phyloP scores from a whole-genome alignment of 2,329 filamentous ascomycete genomes.

The Parastagonospora avenae region DNA sequence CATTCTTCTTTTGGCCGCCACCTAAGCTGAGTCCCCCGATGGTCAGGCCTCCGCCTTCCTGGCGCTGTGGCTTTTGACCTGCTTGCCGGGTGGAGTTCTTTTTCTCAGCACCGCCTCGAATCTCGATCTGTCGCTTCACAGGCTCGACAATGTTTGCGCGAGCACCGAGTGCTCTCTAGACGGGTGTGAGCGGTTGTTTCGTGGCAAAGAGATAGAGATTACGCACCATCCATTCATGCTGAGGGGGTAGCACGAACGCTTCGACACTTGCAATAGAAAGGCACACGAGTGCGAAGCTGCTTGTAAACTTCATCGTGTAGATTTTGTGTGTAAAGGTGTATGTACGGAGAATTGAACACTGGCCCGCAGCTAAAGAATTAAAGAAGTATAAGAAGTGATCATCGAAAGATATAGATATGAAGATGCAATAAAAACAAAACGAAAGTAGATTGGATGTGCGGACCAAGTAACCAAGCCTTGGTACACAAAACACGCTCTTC shows the following conservation, averaged over 20 bases:
- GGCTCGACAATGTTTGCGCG: constrained; percentile 19
- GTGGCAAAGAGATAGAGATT: neutral
- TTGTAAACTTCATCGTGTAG: neutral
- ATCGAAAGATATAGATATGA: neutral
- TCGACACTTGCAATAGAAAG: neutral
- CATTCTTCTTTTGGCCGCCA: neutral
- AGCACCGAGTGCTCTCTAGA: constrained; percentile 16
- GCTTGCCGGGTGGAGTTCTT: constrained; percentile 4
- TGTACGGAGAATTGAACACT: no score
- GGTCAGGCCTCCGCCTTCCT: constrained; percentile 19
- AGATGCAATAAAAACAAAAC: neutral
- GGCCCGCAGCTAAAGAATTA: neutral
- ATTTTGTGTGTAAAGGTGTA: neutral
- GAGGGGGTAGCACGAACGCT: neutral
- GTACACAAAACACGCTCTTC: neutral
- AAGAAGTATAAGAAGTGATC: no score
- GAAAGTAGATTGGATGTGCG: neutral
- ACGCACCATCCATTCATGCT: neutral
- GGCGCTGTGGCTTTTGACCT: constrained; percentile 4
- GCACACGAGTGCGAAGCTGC: neutral
- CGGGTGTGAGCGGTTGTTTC: neutral
- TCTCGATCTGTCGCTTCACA: constrained; percentile 22
- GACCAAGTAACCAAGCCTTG: neutral
- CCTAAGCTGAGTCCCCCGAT: constrained; percentile 36
- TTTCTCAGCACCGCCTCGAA: neutral